A percentile compares a stretch with the other conserved stretches of the same genome.
These are phyloP conservation scores for Tetragonia tetragonoides DNA, from an alignment of 148 eudicot genomes.

Conservation along the genomic window DNA sequence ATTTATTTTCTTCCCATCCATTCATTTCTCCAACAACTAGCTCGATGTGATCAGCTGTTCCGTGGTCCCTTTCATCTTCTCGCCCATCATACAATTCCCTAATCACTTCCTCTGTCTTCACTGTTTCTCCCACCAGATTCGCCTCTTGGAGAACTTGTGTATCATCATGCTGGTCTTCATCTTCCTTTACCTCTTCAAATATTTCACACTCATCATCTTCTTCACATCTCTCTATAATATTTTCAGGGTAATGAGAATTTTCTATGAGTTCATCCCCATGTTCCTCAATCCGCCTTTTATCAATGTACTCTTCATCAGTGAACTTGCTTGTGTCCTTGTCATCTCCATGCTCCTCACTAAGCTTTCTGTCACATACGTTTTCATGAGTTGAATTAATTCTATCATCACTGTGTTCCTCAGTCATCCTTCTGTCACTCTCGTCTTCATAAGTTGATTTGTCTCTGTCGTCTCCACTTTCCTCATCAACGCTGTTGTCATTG, in stretches of 20 bases:
- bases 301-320: slow-evolving; percentile 25
- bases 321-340: slow-evolving; percentile 4
- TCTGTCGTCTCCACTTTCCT: background rate
- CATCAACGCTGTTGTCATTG: background rate
- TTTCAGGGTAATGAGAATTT: slow-evolving; percentile 28
- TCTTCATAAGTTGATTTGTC: slow-evolving; percentile 12
- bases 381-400: background rate
- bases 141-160: slow-evolving; percentile 21
- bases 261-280: slow-evolving; percentile 13
- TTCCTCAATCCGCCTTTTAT: slow-evolving; percentile 19
- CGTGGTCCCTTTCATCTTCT: slow-evolving; percentile 24
- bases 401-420: background rate
- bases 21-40: slow-evolving; percentile 14
- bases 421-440: background rate
- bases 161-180: slow-evolving; percentile 21
- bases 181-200: slow-evolving; percentile 28
- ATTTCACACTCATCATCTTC: slow-evolving; percentile 15
- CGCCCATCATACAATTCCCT: slow-evolving; percentile 18
- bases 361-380: slow-evolving; percentile 17
- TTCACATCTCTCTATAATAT: slow-evolving; percentile 11
- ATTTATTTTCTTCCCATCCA: slow-evolving; percentile 25
- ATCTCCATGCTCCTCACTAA: slow-evolving; percentile 7
- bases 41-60: slow-evolving; percentile 19
- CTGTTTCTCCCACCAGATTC: slow-evolving; percentile 17
- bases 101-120: slow-evolving; percentile 10